phyloP scores from a whole-genome alignment of 2,329 filamentous ascomycete species.

The Cladosporium sp. region DNA sequence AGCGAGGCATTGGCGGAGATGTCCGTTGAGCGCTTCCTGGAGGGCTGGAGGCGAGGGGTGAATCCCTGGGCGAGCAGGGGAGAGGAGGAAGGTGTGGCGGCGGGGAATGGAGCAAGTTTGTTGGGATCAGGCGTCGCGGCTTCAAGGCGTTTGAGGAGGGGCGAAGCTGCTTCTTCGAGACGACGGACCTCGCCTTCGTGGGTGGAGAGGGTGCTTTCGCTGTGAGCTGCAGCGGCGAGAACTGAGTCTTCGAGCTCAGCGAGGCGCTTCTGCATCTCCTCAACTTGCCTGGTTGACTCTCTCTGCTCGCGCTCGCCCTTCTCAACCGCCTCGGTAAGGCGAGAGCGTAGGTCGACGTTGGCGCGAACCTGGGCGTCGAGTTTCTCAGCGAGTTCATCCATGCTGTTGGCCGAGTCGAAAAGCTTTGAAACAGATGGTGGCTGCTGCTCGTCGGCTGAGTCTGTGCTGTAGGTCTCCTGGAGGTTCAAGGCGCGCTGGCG shows the following conservation, averaged over 20 bases:
- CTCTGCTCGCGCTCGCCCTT: conserved; percentile 84
- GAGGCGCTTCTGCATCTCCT: conserved; percentile 76
- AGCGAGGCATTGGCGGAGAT: conserved; percentile 51
- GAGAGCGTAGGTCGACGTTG: conserved; percentile 72
- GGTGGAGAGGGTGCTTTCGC: conserved; percentile 77
- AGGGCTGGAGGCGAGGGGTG: conserved; percentile 59
- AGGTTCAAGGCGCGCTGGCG: conserved; percentile 61
- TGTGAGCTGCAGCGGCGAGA: conserved; percentile 76
- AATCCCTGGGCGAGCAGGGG: background rate
- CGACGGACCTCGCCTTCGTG: conserved; percentile 83
- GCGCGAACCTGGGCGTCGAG: conserved; percentile 77
- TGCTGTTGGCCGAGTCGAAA: conserved; percentile 69
- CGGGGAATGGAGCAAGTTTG: conserved; percentile 38
- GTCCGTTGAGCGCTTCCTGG: conserved; percentile 53
- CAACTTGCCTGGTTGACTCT: conserved; percentile 77
- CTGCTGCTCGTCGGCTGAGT: conserved; percentile 25
- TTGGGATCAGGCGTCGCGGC: conserved; percentile 45
- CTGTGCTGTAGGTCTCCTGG: conserved; percentile 63
- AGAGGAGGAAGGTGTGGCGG: conserved; percentile 7
- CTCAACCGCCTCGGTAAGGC: conserved; percentile 75
- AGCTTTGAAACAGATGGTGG: conserved; percentile 62
- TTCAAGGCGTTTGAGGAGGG: conserved; percentile 69
- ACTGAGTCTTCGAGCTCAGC: conserved; percentile 82
- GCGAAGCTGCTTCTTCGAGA: conserved; percentile 74
- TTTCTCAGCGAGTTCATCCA: conserved; percentile 76